phyloP scores from a whole-genome alignment of 2,329 filamentous ascomycete species.

The Colletotrichum lentis region DNA sequence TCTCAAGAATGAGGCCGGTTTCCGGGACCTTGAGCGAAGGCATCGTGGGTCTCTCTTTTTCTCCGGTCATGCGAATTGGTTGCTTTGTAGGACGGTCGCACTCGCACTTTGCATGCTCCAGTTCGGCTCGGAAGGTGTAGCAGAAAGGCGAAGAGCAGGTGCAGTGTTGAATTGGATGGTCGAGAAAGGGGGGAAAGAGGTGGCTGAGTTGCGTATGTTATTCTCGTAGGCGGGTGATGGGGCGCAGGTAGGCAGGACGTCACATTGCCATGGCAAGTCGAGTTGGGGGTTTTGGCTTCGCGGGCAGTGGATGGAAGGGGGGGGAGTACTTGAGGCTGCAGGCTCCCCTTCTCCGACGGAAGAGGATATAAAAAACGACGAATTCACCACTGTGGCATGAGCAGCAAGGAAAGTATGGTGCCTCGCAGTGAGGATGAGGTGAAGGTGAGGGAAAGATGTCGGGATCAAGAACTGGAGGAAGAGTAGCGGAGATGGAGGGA shows the following conservation, averaged over 20 bases:
- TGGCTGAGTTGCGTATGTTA: constrained; percentile 25
- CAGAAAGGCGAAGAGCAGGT: neutral
- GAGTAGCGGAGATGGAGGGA: constrained; percentile 20
- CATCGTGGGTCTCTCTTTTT: constrained; percentile 50
- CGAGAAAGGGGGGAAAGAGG: neutral
- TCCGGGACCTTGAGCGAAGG: constrained; percentile 65
- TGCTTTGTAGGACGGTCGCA: constrained; percentile 19
- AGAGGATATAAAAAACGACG: neutral
- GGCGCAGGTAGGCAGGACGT: constrained; percentile 35
- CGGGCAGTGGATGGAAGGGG: constrained; percentile 22
- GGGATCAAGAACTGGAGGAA: constrained; percentile 29
- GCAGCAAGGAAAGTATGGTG: constrained; percentile 11
- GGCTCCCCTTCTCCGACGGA: constrained; percentile 1
- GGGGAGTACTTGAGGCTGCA: neutral
- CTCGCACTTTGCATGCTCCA: constrained; percentile 34
- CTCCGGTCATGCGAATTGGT: constrained; percentile 26
- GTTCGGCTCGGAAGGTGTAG: constrained; percentile 8
- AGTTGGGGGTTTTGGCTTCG: constrained; percentile 16
- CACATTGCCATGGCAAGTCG: constrained; percentile 33
- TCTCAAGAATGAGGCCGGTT: constrained; percentile 65
- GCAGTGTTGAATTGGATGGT: neutral
- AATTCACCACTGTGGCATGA: neutral
- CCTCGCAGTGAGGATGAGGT: constrained; percentile 27
- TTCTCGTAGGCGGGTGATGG: constrained; percentile 35
- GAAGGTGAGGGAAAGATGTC: constrained; percentile 32